Evolutionary conservation across 176 grass and related monocot species (phyloP), one percentile per base, ranked within the genome.

Genomic region (Triticum urartu): DNA sequence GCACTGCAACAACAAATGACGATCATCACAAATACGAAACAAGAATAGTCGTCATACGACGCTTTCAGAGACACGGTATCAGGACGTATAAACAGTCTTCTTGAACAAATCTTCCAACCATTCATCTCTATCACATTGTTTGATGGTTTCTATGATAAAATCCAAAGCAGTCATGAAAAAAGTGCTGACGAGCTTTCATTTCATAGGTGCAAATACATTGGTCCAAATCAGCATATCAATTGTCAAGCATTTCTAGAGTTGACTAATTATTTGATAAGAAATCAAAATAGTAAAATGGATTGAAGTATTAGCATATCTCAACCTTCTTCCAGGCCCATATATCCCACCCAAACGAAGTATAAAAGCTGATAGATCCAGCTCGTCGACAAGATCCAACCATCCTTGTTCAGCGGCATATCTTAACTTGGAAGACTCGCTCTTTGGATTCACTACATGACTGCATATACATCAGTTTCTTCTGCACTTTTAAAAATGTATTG

Each of bases 301-400:
- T 45, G 12, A 39, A 85, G 69, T 86, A 76, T 42, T 77, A 64
- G 79, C 22, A 79, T 66, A 77, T 20, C 40, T 8, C 77, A 87
- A 98, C 96, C 96, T 94, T 94, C 96, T 94, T 89, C 96, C 91
- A 76, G 90, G 93, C 43, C 96, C 96, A 52, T 95, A 98, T 92
- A 95, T 95, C 75, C 96, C 96, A 18, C 96, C 96, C 26, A 98
- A 80, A 63, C 91, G 91, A 88, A 98, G 88, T 85, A 98, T 11
- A 82, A 90, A 94, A 60, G 84, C 85, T 12, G 91, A 75, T 21
- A 98, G 76, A 79, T 91, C 81, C 21, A 85, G 81, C 8, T 89
- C 81, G 83, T 79, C 72, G 2, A 81, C 78, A 78, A 95, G 85
- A 68, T 82, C 20, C 72, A 89, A 81, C 93, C 93, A 95, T 87